Percentiles rank a stretch among this genome's conserved stretches.
Conservation (phyloP, 768 basidiomycete species). For the Panellus pusillus region DNA sequence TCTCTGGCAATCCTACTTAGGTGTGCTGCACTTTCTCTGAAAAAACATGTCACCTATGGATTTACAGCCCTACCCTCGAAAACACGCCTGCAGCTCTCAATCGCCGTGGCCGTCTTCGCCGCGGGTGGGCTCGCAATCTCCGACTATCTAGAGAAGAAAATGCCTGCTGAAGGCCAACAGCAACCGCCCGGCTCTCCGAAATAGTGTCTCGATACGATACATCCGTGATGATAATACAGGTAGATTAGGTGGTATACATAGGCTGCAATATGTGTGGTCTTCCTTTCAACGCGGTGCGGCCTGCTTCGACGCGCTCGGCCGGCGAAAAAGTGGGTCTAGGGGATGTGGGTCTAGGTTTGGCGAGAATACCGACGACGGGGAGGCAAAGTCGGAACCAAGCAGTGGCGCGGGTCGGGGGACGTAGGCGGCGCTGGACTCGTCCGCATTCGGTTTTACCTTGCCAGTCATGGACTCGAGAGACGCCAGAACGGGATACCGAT, state of each 20-base stretch:
- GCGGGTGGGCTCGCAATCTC: conserved; percentile 48
- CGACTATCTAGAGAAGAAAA: conserved; percentile 48
- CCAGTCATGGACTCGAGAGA: conserved; percentile 37
- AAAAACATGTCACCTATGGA: not conserved
- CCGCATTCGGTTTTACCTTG: conserved; percentile 25
- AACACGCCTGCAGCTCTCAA: conserved; percentile 52
- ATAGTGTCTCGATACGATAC: conserved; percentile 12
- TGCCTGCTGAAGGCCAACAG: conserved; percentile 25
- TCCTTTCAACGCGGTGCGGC: not conserved
- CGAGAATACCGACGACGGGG: conserved; percentile 23
- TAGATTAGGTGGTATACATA: not conserved
- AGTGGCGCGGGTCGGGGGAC: conserved; percentile 21
- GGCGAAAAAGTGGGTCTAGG: conserved; percentile 34
- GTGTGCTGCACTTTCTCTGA: conserved; percentile 20
- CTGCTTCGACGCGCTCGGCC: conserved; percentile 29
- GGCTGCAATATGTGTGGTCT: not conserved
- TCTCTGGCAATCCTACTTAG: conserved; percentile 48
- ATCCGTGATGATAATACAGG: not conserved
- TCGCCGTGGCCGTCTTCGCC: conserved; percentile 48
- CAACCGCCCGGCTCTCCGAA: conserved; percentile 6
- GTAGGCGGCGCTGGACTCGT: conserved; percentile 4
- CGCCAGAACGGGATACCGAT: conserved; percentile 45
- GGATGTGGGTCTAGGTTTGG: conserved; percentile 34
- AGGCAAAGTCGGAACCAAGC: conserved; percentile 8
- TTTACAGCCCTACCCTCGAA: conserved; percentile 50